These are phyloP conservation scores for Irpex sp. DNA, from an alignment of 1,284 basidiomycete genomes.

Conservation along the genomic window DNA sequence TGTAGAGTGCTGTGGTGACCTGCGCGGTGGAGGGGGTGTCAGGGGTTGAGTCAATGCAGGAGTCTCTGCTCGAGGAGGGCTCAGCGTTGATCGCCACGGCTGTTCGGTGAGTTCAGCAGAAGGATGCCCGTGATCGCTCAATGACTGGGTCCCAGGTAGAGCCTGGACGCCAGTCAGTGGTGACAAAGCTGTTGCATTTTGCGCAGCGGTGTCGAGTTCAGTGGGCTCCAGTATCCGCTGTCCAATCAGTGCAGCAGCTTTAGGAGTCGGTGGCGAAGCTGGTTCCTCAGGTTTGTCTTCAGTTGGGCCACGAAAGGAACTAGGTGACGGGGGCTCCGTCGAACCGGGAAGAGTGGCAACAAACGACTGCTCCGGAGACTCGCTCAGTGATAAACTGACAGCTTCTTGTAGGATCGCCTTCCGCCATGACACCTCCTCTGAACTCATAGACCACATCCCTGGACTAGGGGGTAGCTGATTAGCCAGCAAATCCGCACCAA, in stretches of 20 bases:
- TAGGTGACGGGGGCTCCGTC: conserved; percentile 14
- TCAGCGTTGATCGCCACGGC: background rate
- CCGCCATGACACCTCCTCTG: conserved; percentile 60
- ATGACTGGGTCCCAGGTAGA: conserved; percentile 16
- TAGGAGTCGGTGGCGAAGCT: conserved; percentile 15
- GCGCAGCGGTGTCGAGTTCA: conserved; percentile 11
- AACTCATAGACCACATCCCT: conserved; percentile 48
- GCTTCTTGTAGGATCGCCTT: conserved; percentile 65
- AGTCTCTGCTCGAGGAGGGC: conserved; percentile 38
- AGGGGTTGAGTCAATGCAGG: conserved; percentile 56
- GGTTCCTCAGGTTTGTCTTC: conserved; percentile 7
- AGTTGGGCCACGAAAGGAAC: conserved; percentile 6
- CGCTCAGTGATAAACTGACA: conserved; percentile 65
- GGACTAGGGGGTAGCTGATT: conserved; percentile 67
- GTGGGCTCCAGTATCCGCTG: conserved; percentile 23
- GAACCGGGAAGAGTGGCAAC: conserved; percentile 14
- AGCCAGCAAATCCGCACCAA: conserved; percentile 66
- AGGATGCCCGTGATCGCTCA: conserved; percentile 17
- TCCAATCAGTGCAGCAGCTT: conserved; percentile 17
- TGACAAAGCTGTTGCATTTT: conserved; percentile 13
- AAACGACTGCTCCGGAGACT: conserved; percentile 38
- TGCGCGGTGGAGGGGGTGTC: conserved; percentile 61
- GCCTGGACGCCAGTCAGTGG: conserved; percentile 15
- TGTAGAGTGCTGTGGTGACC: conserved; percentile 42
- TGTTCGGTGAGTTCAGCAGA: background rate